Evolutionary conservation across 2,329 filamentous ascomycete genomes (phyloP).

Genomic region (Cladosporium velox): DNA sequence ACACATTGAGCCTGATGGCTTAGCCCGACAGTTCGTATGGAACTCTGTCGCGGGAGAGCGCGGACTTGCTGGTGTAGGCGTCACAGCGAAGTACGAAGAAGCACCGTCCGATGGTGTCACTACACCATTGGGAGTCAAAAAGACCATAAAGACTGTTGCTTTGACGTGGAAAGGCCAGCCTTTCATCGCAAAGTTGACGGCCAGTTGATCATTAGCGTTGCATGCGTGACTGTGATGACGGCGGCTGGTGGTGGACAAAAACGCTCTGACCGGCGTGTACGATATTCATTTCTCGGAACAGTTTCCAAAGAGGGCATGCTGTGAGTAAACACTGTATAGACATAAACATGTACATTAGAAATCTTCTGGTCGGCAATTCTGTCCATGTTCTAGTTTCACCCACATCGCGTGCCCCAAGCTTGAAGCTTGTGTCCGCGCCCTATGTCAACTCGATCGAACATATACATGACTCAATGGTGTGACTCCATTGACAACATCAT

Average conservation of each 20-base stretch:
- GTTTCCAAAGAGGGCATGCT: not conserved
- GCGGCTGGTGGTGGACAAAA: not conserved
- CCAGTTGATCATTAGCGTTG: not conserved
- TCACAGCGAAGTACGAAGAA: slow-evolving; percentile 27
- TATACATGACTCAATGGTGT: slow-evolving; percentile 10
- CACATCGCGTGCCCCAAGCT: not conserved
- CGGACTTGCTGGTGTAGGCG: slow-evolving; percentile 59
- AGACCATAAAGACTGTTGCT: slow-evolving; percentile 25
- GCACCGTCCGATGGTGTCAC: not conserved
- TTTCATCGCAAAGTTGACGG: slow-evolving; percentile 18
- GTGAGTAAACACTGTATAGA: not conserved
- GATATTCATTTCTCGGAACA: not conserved
- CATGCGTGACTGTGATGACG: not conserved
- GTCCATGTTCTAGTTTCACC: not conserved
- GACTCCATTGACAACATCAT: not conserved
- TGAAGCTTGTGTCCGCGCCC: slow-evolving; percentile 8
- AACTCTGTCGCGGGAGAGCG: slow-evolving; percentile 64
- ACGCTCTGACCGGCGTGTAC: not conserved
- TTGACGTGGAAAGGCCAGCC: slow-evolving; percentile 35
- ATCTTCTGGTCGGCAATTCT: not conserved
- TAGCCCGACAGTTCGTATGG: slow-evolving; percentile 70
- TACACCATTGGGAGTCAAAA: not conserved
- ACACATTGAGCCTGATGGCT: slow-evolving; percentile 60
- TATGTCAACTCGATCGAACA: not conserved
- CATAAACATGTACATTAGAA: slow-evolving; percentile 1